Percentiles rank a stretch among this genome's conserved stretches.
phyloP scores from a whole-genome alignment of 2,329 filamentous ascomycete species.

The Amylocarpus encephaloides region DNA sequence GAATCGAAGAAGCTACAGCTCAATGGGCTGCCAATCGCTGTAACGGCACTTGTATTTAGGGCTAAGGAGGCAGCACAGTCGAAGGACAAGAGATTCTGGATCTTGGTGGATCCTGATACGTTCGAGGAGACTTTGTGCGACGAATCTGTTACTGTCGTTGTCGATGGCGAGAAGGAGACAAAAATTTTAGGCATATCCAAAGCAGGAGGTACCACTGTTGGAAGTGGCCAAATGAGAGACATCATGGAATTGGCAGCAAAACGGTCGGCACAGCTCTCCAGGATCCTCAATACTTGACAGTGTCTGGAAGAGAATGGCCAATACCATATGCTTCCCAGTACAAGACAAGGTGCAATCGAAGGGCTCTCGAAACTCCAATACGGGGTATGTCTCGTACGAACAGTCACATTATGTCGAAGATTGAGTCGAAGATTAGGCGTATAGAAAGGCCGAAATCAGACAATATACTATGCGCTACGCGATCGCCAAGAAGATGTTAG shows the following conservation, averaged over 20 bases:
- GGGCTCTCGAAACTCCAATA: no score
- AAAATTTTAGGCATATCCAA: conserved; percentile 72
- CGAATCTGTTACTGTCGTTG: conserved; percentile 75
- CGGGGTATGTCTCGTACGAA: no score
- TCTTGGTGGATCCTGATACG: conserved; percentile 81
- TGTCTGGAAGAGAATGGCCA: no score
- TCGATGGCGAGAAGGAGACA: conserved; percentile 51
- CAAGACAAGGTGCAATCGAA: no score
- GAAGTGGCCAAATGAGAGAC: conserved; percentile 53
- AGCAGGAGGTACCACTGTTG: conserved; percentile 68
- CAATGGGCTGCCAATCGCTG: conserved; percentile 64
- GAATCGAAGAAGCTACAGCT: conserved; percentile 53
- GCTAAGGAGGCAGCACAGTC: conserved; percentile 38
- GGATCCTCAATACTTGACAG: conserved; percentile 19
- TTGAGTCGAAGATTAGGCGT: no score
- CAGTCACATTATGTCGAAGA: no score
- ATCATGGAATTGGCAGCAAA: conserved; percentile 54
- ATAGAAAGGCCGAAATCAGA: no score
- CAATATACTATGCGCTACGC: no score
- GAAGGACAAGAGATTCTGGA: conserved; percentile 58
- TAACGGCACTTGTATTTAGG: conserved; percentile 73
- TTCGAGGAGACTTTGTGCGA: conserved; percentile 82
- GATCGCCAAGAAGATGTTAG: no score
- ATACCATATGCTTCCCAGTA: no score
- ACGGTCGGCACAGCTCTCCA: conserved; percentile 52